These are phyloP conservation scores for Phaffomyces opuntiae DNA, from an alignment of 805 yeast species.

Conservation along the genomic window DNA sequence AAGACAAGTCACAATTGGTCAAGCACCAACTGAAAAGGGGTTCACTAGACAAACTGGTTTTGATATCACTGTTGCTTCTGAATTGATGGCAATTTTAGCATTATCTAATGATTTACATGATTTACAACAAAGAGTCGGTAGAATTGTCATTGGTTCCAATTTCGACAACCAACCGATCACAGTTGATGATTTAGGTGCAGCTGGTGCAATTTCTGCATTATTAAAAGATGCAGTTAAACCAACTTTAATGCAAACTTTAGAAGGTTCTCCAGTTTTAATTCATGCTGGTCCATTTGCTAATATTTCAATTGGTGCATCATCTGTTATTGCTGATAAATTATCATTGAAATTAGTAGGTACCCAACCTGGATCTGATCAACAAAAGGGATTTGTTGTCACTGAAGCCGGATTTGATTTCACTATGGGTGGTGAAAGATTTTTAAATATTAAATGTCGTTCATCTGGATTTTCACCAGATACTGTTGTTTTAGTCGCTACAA, in stretches of 20 bases:
- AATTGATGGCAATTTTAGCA: slow-evolving; percentile 92
- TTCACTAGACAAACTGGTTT: slow-evolving; percentile 82
- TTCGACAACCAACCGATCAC: slow-evolving; percentile 67
- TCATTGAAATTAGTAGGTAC: slow-evolving; percentile 75
- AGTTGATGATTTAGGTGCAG: slow-evolving; percentile 78
- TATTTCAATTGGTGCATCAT: slow-evolving; percentile 81
- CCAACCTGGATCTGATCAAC: slow-evolving; percentile 38
- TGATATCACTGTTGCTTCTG: slow-evolving; percentile 94
- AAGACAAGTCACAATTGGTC: slow-evolving; percentile 83
- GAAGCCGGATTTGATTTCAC: slow-evolving; percentile 90
- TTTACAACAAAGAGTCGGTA: slow-evolving; percentile 68
- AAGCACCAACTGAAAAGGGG: slow-evolving; percentile 91
- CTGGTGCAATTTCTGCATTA: slow-evolving; percentile 79
- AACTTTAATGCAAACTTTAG: slow-evolving; percentile 80
- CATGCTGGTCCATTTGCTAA: slow-evolving; percentile 90
- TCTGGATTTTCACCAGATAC: slow-evolving; percentile 75
- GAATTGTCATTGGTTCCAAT: slow-evolving; percentile 67
- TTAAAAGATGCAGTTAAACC: slow-evolving; percentile 81
- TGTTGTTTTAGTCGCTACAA: slow-evolving; percentile 77
- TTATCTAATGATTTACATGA: slow-evolving; percentile 63
- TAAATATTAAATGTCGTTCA: slow-evolving; percentile 75
- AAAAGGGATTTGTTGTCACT: slow-evolving; percentile 70
- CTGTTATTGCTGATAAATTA: slow-evolving; percentile 73
- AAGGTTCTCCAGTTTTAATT: slow-evolving; percentile 81
- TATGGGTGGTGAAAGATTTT: slow-evolving; percentile 87